Evolutionary conservation across 2,329 filamentous ascomycete genomes (phyloP), one percentile per base, ranked within the genome.

Genomic region (Ophiostoma himal-ulmi): DNA sequence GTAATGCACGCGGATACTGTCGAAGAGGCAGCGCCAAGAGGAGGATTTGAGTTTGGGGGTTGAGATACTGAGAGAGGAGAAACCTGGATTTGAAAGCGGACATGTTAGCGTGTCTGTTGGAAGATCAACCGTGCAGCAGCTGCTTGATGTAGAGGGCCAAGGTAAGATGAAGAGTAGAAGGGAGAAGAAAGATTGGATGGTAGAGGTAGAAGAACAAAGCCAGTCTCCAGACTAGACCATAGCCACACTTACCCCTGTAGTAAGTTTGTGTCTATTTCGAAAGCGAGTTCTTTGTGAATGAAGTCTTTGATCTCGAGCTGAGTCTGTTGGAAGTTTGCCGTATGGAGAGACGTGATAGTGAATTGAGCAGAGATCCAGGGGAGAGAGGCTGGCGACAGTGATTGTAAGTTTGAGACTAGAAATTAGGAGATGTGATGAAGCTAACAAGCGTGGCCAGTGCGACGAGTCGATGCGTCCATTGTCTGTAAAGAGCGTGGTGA

Each of bases 211-310:
- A 57, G 22, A 57, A 26, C 22, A 62, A 62, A 62, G 57, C 57
- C 52, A 14, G 57, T 34, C 26, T 62, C 13, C 57, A 62, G 57
- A 62, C 22, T 36, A 62, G 57, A 13, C 13, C 57, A 62, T 13
- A 62, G 57, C 57, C 57, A 62, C 57, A 62, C 57, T 34, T 26
- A 62, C 57, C 57, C 57, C 57, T 62, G 57, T 62, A 30, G 57
- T 13, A 36, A 7, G 57, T 5, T 26, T 6, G 57, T 62, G 57
- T 60, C 57, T 62, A 62, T 62, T 62, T 62, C 36, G 26, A 62
- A 60, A 62, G 44, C 44, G n/a, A 22, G 57, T 62, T 62, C 57
- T 62, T 62, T 62, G 57, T 30, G 22, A 5, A 57, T 6, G 3
- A 36, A 26, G 57, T 34, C 13, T 62, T 62, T 62, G 57, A 62